Base-by-base conservation (phyloP, 2,329 filamentous ascomycete species). In the Clonostachys rosea region DNA sequence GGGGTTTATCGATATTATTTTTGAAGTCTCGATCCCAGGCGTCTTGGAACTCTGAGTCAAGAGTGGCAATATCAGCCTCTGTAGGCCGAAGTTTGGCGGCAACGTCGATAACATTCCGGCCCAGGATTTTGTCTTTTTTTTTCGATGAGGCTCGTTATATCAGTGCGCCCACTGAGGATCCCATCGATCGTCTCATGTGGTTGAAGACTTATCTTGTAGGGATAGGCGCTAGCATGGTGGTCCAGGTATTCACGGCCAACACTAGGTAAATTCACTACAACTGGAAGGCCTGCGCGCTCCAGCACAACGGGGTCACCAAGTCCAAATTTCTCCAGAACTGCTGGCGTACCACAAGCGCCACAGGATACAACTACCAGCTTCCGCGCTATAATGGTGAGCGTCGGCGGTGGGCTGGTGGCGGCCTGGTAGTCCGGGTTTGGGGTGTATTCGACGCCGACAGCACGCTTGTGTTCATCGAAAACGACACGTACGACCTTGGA, bases 61-160 rank as follows among this genome's bases (percentile, higher is more conserved):
- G 65, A 2, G 67, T 62, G 9, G 66, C 67, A 11, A 80, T 69
- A 44, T 84, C 80, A 11, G 63, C 59, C 5, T 76, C 69, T 0
- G 74, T 73, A 0, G 79, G 79, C 2, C 81, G 71, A 24, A 84
- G 59, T 55, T 84, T 84, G 44, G 68, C 69, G 4, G 67, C 66
- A n/a, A 76, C 64, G 49, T 84, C 81, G 50, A 79, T 69, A 1
- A 61, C 69, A 48, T 84, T 84, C 74, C 78, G 83, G 6, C 79
- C 78, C 3, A 50, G 45, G 2, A 84, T 59, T 4, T 76, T 60
- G 12, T 73, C 64, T 46, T 79, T 69, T 12, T 75, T 74, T 40
- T 42, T n/a, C 42, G 9, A 44, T 34, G 3, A 36, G 13, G 3
- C 10, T 16, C 16, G 20, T 33, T 9, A 41, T 33, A 9, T 45